Percentiles rank a stretch among this genome's conserved stretches.
phyloP scores from a whole-genome alignment of 2,329 filamentous ascomycete species.

The Knufia fluminis region DNA sequence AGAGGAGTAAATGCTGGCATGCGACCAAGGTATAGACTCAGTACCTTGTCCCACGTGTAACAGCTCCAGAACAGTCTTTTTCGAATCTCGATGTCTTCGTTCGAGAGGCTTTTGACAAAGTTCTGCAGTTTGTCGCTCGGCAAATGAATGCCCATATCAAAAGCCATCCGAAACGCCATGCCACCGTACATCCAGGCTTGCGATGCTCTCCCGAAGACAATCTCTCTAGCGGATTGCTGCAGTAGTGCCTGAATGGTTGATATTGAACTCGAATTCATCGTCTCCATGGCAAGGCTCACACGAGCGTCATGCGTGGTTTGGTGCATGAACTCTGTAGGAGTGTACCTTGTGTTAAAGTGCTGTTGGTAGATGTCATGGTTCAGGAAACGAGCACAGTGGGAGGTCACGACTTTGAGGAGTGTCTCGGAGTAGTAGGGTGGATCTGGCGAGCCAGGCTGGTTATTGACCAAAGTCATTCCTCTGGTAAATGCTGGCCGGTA shows the following conservation, averaged over 20 bases:
- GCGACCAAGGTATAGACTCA: conserved; percentile 26
- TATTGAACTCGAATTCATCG: conserved; percentile 23
- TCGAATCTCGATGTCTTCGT: conserved; percentile 26
- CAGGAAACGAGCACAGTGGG: conserved; percentile 20
- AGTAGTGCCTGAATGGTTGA: conserved; percentile 26
- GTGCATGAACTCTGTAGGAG: conserved; percentile 16
- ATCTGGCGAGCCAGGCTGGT: conserved; percentile 15
- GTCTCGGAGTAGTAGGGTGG: conserved; percentile 24
- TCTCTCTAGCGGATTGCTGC: conserved; percentile 25
- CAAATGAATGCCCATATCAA: conserved; percentile 25
- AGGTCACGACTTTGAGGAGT: conserved; percentile 19
- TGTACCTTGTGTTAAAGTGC: conserved; percentile 15
- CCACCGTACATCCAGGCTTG: conserved; percentile 26
- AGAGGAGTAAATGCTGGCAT: conserved; percentile 23
- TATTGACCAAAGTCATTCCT: conserved; percentile 20
- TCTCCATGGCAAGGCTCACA: conserved; percentile 24
- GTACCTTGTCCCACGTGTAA: conserved; percentile 27
- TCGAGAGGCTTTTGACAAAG: conserved; percentile 21
- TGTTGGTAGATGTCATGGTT: conserved; percentile 23
- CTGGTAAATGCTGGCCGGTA: conserved; percentile 26
- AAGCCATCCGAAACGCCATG: conserved; percentile 27
- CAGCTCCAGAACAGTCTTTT: conserved; percentile 27
- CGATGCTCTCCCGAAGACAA: conserved; percentile 24
- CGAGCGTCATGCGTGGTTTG: conserved; percentile 22
- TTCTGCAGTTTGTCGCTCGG: conserved; percentile 21